Percentiles rank a stretch among this genome's conserved stretches.
Conservation (phyloP, 345 rosid species). For the Aethionema arabicum region DNA sequence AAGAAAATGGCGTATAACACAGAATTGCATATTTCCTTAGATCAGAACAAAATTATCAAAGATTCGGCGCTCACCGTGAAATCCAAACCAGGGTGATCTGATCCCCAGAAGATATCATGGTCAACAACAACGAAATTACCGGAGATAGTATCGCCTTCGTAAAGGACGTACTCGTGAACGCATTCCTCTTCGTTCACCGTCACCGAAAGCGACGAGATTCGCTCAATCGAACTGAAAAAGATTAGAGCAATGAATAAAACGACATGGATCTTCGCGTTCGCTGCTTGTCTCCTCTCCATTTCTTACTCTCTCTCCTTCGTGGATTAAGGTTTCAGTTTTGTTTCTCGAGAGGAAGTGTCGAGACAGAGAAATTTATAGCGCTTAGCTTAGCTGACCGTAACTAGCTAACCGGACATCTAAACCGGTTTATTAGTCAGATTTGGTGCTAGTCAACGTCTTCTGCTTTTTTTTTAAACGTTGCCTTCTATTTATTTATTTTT, state of each 20-base stretch:
- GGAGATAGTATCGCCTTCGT: conserved; percentile 86
- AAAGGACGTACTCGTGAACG: conserved; percentile 86
- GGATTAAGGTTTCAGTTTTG: conserved; percentile 23
- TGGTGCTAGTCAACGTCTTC: conserved; percentile 21
- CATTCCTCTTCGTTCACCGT: conserved; percentile 88
- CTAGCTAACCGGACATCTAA: conserved; percentile 22
- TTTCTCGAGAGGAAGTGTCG: conserved; percentile 22
- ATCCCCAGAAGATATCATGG: conserved; percentile 96
- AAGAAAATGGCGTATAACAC: neutral
- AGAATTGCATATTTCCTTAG: neutral
- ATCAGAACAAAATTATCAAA: neutral
- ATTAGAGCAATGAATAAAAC: conserved; percentile 37
- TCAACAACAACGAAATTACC: conserved; percentile 98
- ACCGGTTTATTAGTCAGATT: conserved; percentile 17
- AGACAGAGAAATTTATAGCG: conserved; percentile 12
- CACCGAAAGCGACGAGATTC: conserved; percentile 71
- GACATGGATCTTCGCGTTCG: conserved; percentile 36
- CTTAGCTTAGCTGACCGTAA: neutral
- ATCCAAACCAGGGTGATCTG: conserved; percentile 98
- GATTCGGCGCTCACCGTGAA: conserved; percentile 50
- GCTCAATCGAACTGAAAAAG: conserved; percentile 40
- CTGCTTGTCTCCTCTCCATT: conserved; percentile 42
- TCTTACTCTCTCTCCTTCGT: conserved; percentile 21
- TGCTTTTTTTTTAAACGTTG: neutral
- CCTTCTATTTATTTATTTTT: no score